Conservation (phyloP, 1,284 basidiomycete genomes). For the Cerioporus squamosus region DNA sequence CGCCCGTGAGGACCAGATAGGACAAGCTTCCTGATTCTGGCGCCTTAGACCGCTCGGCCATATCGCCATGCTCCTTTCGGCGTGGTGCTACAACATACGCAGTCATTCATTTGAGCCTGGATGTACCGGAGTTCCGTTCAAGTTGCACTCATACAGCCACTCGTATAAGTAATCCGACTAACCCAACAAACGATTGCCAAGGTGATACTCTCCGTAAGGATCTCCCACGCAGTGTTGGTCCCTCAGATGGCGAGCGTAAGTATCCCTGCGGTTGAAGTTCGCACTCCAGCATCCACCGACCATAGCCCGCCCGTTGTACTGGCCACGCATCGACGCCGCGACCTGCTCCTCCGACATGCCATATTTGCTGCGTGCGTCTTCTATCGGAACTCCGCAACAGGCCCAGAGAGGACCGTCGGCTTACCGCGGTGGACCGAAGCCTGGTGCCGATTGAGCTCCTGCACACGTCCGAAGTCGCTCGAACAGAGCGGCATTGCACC, state of each 20-base stretch:
- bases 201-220: background rate
- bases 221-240: background rate
- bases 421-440: background rate
- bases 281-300: background rate
- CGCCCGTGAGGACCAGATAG: constrained; percentile 43
- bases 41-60: constrained; percentile 29
- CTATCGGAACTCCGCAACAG: background rate
- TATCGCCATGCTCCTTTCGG: constrained; percentile 11
- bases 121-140: no score
- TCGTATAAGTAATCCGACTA: no score
- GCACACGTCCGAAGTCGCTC: background rate
- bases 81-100: no score
- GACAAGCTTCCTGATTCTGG: constrained; percentile 25
- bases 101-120: no score
- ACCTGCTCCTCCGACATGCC: background rate
- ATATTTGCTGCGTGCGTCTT: background rate
- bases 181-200: background rate
- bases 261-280: background rate
- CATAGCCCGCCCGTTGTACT: background rate
- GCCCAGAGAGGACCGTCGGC: background rate
- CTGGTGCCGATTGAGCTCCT: background rate
- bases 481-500: background rate
- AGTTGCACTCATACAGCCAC: no score
- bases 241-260: background rate
- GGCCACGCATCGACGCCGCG: background rate